phyloP scores from a whole-genome alignment of 1,284 basidiomycete species.

The Fomitopsis palustris region DNA sequence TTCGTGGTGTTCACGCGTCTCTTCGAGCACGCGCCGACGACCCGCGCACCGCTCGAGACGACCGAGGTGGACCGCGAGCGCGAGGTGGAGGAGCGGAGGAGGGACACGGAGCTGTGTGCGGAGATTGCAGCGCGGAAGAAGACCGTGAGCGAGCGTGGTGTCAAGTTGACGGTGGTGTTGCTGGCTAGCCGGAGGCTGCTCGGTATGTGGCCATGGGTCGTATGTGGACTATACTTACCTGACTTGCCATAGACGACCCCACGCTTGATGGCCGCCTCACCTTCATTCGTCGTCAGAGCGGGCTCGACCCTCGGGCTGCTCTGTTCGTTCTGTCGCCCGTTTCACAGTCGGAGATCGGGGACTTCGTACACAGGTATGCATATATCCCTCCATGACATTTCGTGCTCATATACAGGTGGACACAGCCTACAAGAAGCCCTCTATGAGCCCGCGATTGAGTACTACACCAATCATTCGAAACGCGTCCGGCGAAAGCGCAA shows the following conservation, averaged over 20 bases:
- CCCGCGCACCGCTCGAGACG: conserved; percentile 50
- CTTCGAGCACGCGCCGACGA: conserved; percentile 53
- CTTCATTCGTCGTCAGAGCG: conserved; percentile 82
- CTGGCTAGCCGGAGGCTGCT: conserved; percentile 83
- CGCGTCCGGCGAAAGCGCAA: conserved; percentile 88
- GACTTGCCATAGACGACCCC: conserved; percentile 62
- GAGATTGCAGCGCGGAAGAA: conserved; percentile 82
- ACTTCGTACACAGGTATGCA: conserved; percentile 76
- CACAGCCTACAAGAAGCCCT: conserved; percentile 82
- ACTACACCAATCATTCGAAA: conserved; percentile 90
- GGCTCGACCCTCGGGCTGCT: conserved; percentile 86
- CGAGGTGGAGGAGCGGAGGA: conserved; percentile 64
- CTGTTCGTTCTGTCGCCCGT: conserved; percentile 95
- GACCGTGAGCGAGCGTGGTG: conserved; percentile 76
- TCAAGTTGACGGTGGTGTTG: conserved; percentile 95
- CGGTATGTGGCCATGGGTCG: conserved; percentile 43
- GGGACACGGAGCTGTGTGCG: conserved; percentile 73
- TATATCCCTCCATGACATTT: background rate
- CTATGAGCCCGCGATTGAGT: conserved; percentile 86
- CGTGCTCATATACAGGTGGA: background rate
- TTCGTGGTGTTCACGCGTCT: conserved; percentile 89
- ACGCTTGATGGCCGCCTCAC: conserved; percentile 81
- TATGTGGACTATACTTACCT: background rate
- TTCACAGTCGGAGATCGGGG: conserved; percentile 72
- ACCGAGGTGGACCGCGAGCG: conserved; percentile 49